Evolutionary conservation across 768 basidiomycete species (phyloP), one percentile per base, ranked within the genome.

Genomic region (Russula sp.): DNA sequence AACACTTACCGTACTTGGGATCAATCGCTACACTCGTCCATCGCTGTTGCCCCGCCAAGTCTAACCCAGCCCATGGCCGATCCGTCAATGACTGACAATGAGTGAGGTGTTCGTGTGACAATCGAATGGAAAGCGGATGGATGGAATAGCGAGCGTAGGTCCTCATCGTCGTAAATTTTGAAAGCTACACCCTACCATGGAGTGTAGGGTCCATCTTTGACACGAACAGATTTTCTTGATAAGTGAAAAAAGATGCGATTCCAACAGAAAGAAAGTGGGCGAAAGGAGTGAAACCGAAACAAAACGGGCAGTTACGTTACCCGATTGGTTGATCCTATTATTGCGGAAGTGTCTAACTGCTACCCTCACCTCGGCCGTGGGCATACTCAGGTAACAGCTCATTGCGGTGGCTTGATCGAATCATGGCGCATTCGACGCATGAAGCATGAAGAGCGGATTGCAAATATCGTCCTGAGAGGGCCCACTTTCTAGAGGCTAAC

Each of bases 361-460:
- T 30, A 85, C 78, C 69, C 92, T 90, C 4, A 81, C 87, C 2
- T n/a, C n/a, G n/a, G n/a, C n/a, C n/a, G 80, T 72, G 14, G 88
- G 88, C 90, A 92, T 91, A 74, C 84, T 91, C 48, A 92, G 77
- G 72, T 88, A 92, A 73, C 90, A 92, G 76, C 88, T 85, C 32
- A 91, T 72, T 5, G 77, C 76, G 56, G 28, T 30, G 28, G 28
- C 28, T 30, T 30, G 3, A 2, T 30, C 28, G 28, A 30, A 30
- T 5, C 28, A 30, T 5, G 28, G 28, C 28, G 28, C 28, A 5
- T n/a, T n/a, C n/a, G n/a, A n/a, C n/a, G n/a, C n/a, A n/a, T n/a
- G n/a, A n/a, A n/a, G n/a, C 32, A 34, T 2, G 34, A 11, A 34
- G 10, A 11, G 34, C 34, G 10, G 34, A 34, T 34, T 9, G 11